Conservation (phyloP, 768 basidiomycete genomes). For the Candolleomyces eurysporus region DNA sequence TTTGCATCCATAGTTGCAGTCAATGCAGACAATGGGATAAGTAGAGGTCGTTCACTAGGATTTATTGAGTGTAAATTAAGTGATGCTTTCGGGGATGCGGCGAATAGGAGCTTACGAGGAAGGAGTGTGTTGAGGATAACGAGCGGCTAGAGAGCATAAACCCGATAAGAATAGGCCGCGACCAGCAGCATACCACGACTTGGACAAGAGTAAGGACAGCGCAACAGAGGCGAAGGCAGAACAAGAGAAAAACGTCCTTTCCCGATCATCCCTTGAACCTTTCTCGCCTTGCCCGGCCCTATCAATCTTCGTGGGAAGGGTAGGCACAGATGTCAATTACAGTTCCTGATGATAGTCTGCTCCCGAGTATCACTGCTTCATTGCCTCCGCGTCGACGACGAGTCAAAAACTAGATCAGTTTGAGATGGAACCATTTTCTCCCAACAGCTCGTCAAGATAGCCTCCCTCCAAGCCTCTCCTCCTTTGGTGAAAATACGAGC, state of each 20-base stretch:
- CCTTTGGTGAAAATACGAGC: too few species aligned
- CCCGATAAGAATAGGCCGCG: neutral
- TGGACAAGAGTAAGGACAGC: neutral
- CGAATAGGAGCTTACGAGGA: neutral
- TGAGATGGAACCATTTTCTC: too few species aligned
- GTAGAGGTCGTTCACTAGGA: neutral
- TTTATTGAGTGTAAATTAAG: neutral
- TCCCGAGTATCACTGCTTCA: too few species aligned
- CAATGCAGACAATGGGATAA: neutral
- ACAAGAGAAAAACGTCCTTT: slow-evolving; percentile 1
- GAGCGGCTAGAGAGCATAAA: neutral
- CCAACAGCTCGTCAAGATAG: too few species aligned
- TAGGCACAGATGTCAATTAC: too few species aligned
- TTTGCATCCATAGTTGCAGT: neutral
- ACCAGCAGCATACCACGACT: neutral
- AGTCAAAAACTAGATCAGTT: too few species aligned
- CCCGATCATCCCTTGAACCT: too few species aligned
- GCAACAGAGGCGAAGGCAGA: neutral
- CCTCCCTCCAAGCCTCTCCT: too few species aligned
- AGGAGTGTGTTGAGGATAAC: neutral
- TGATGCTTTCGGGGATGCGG: neutral
- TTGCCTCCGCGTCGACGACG: too few species aligned
- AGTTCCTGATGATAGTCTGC: too few species aligned
- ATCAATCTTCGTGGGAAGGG: too few species aligned
- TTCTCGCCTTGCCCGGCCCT: neutral